A percentile compares a stretch with the other conserved stretches of the same genome.
Conservation (phyloP, 106 monocot species). For the Hemerocallis citrina region DNA sequence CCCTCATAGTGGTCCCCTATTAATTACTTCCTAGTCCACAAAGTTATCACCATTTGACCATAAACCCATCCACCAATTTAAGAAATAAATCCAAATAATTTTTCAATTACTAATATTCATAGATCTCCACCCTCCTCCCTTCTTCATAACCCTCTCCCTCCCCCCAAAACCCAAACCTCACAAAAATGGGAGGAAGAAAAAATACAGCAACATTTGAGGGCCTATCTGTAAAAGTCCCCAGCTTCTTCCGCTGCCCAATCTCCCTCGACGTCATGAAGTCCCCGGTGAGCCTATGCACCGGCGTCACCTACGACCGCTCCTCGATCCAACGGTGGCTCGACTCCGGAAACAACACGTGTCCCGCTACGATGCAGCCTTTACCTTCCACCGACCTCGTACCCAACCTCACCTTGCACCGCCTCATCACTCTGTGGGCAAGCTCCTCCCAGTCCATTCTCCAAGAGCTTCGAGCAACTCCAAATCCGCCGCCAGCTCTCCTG, state of each 20-base stretch:
- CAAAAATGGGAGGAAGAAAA: conserved; percentile 2
- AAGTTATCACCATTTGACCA: no score
- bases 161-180: not conserved
- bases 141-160: not conserved
- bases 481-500: conserved; percentile 5
- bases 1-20: no score
- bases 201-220: not conserved
- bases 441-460: not conserved
- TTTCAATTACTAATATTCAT: no score
- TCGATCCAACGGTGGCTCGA: conserved; percentile 67
- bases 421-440: conserved; percentile 41
- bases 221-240: conserved; percentile 30
- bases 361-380: conserved; percentile 60
- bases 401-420: conserved; percentile 55
- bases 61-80: no score
- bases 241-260: conserved; percentile 64
- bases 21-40: no score
- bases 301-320: conserved; percentile 67
- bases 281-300: conserved; percentile 71
- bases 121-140: not conserved
- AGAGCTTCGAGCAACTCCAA: not conserved
- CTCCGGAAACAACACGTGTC: conserved; percentile 51
- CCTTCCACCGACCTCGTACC: conserved; percentile 57
- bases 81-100: no score
- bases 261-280: conserved; percentile 70